A percentile compares a stretch with the other conserved stretches of the same genome.
These are phyloP conservation scores for Lentinus tigrinus DNA, from an alignment of 768 basidiomycete genomes.

Conservation along the genomic window DNA sequence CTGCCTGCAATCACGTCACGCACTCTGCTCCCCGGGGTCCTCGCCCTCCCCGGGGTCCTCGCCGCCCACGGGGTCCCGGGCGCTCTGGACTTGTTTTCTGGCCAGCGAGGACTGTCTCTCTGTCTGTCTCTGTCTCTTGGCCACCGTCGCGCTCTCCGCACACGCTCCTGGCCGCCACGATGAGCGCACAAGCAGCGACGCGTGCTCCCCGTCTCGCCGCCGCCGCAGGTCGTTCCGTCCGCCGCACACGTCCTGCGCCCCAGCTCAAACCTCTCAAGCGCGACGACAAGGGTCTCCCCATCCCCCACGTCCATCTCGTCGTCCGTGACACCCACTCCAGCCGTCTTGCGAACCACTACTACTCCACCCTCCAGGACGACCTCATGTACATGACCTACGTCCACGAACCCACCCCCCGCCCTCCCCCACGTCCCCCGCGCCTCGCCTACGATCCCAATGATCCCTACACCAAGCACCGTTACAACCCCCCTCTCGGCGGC, in stretches of 20 bases:
- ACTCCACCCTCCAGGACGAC: constrained; percentile 78
- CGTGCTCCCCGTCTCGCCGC: constrained; percentile 11
- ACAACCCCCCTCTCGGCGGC: constrained; percentile 75
- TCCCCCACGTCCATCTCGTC: constrained; percentile 64
- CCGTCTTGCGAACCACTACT: constrained; percentile 82
- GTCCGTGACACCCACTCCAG: constrained; percentile 70
- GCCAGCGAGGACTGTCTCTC: no score
- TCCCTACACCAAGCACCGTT: constrained; percentile 80
- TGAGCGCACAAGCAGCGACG: constrained; percentile 20
- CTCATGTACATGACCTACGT: constrained; percentile 94
- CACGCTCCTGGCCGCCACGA: background rate
- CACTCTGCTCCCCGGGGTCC: no score
- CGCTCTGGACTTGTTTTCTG: no score
- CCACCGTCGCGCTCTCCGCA: background rate
- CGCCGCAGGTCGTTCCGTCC: constrained; percentile 17
- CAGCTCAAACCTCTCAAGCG: constrained; percentile 36
- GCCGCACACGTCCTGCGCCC: constrained; percentile 21
- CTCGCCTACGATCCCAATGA: constrained; percentile 72
- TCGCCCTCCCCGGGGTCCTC: no score
- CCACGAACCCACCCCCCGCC: constrained; percentile 61
- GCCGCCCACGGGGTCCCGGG: no score
- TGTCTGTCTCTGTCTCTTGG: no score
- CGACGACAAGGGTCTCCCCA: constrained; percentile 63
- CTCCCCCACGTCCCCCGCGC: constrained; percentile 56
- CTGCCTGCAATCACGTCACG: no score